A percentile compares a stretch with the other conserved stretches of the same genome.
These are phyloP conservation scores for Oidiodendron maius DNA, from an alignment of 495 filamentous ascomycete genomes.

Conservation along the genomic window DNA sequence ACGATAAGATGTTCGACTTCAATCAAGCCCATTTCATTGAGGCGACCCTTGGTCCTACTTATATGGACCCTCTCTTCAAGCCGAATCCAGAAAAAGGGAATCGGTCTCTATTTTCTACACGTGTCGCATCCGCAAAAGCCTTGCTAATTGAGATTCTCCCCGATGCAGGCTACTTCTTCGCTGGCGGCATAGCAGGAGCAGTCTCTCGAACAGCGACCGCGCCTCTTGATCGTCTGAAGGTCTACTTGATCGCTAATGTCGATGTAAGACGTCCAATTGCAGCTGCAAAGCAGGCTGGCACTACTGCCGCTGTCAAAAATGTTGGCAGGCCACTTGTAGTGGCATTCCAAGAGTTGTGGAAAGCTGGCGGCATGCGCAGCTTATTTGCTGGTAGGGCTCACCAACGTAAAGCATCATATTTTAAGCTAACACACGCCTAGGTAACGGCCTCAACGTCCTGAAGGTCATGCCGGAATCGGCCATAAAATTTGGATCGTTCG, in stretches of 20 bases:
- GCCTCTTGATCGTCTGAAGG: constrained; percentile 92
- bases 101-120: neutral
- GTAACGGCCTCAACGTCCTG: constrained; percentile 92
- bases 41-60: neutral
- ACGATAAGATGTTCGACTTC: constrained; percentile 6
- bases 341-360: constrained; percentile 73
- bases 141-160: constrained; percentile 47
- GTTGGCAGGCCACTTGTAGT: constrained; percentile 61
- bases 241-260: constrained; percentile 93
- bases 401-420: neutral
- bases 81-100: neutral
- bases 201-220: constrained; percentile 91
- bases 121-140: constrained; percentile 8
- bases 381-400: constrained; percentile 79
- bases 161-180: constrained; percentile 77
- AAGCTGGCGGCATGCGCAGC: constrained; percentile 80
- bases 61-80: neutral
- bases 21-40: constrained; percentile 11
- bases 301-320: constrained; percentile 58
- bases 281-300: constrained; percentile 57
- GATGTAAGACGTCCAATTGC: constrained; percentile 37
- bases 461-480: constrained; percentile 99
- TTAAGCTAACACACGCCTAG: constrained; percentile 36
- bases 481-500: constrained; percentile 94
- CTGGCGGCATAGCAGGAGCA: constrained; percentile 86